Conservation (phyloP, 208 protist species). For the Hexamita inflata region DNA sequence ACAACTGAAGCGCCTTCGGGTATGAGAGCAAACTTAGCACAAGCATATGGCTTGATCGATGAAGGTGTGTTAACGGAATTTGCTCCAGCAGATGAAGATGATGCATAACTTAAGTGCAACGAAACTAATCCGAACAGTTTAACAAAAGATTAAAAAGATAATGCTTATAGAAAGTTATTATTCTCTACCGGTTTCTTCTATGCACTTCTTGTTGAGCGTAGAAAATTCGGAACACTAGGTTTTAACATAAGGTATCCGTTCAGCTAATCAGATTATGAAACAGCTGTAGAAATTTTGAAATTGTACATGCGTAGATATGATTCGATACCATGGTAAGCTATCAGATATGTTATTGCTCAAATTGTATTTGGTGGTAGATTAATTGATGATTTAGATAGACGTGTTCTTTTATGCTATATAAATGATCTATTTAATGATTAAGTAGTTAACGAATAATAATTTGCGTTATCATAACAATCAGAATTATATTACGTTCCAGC, state of each 20-base stretch:
- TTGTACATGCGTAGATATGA: conserved; percentile 77
- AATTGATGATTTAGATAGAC: conserved; percentile 86
- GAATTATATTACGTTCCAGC: conserved; percentile 59
- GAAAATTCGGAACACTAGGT: conserved; percentile 89
- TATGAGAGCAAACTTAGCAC: conserved; percentile 82
- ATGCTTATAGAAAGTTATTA: conserved; percentile 74
- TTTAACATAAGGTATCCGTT: conserved; percentile 96
- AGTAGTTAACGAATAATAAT: conserved; percentile 60
- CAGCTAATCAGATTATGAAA: conserved; percentile 77
- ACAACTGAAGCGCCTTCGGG: conserved; percentile 91
- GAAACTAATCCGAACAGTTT: conserved; percentile 44
- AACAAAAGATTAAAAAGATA: conserved; percentile 15
- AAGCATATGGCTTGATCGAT: conserved; percentile 72
- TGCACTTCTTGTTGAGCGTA: conserved; percentile 79
- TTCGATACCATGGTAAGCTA: conserved; percentile 77
- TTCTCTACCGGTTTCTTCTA: conserved; percentile 91
- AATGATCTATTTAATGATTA: conserved; percentile 70
- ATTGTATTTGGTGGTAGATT: conserved; percentile 90
- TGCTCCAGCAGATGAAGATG: conserved; percentile 27
- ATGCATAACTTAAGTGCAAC: conserved; percentile 46
- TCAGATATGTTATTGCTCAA: conserved; percentile 88
- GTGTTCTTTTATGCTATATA: conserved; percentile 85
- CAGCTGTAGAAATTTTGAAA: conserved; percentile 70
- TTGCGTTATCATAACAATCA: conserved; percentile 54
- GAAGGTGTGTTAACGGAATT: conserved; percentile 63